Percentiles rank a stretch among this genome's conserved stretches.
These are phyloP conservation scores for Ambrosiella xylebori DNA, from an alignment of 2,329 filamentous ascomycete genomes.

Conservation along the genomic window DNA sequence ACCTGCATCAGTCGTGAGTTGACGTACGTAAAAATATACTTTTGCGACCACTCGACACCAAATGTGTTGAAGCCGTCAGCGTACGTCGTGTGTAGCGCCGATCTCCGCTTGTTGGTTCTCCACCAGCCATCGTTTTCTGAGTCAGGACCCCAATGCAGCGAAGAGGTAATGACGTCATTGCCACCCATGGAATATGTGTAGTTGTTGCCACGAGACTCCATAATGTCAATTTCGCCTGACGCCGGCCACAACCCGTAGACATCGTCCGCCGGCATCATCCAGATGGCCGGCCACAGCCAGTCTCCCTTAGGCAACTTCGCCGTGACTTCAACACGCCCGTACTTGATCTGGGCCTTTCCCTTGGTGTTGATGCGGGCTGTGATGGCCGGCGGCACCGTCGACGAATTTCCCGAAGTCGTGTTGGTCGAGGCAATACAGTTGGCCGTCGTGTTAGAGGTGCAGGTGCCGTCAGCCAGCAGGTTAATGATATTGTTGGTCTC, in stretches of 20 bases:
- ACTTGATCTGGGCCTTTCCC: slow-evolving; percentile 54
- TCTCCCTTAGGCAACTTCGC: slow-evolving; percentile 62
- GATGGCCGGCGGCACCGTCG: slow-evolving; percentile 58
- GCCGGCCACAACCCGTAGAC: slow-evolving; percentile 62
- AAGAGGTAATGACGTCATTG: slow-evolving; percentile 63
- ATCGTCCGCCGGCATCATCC: slow-evolving; percentile 62
- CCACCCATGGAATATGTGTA: slow-evolving; percentile 58
- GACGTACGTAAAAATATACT: slow-evolving; percentile 77
- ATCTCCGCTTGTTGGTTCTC: slow-evolving; percentile 63
- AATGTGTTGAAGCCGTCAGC: slow-evolving; percentile 54
- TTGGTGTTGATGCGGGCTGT: slow-evolving; percentile 66
- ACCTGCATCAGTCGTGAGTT: slow-evolving; percentile 66
- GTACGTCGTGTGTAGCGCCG: slow-evolving; percentile 60
- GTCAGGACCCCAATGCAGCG: slow-evolving; percentile 70
- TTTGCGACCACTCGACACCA: slow-evolving; percentile 72
- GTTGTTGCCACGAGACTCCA: slow-evolving; percentile 70
- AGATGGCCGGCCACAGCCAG: slow-evolving; percentile 87
- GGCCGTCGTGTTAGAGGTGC: slow-evolving; percentile 40
- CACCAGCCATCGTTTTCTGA: slow-evolving; percentile 60
- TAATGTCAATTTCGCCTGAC: slow-evolving; percentile 72
- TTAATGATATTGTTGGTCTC: slow-evolving; percentile 51
- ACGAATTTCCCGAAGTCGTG: slow-evolving; percentile 49
- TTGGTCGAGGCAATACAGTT: slow-evolving; percentile 57
- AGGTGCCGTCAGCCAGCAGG: slow-evolving; percentile 46
- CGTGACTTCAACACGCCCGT: slow-evolving; percentile 63